Percentiles rank a stretch among this genome's conserved stretches.
These are phyloP conservation scores for Sanguinoderma infundibulare DNA, from an alignment of 1,284 basidiomycete species.

Conservation along the genomic window DNA sequence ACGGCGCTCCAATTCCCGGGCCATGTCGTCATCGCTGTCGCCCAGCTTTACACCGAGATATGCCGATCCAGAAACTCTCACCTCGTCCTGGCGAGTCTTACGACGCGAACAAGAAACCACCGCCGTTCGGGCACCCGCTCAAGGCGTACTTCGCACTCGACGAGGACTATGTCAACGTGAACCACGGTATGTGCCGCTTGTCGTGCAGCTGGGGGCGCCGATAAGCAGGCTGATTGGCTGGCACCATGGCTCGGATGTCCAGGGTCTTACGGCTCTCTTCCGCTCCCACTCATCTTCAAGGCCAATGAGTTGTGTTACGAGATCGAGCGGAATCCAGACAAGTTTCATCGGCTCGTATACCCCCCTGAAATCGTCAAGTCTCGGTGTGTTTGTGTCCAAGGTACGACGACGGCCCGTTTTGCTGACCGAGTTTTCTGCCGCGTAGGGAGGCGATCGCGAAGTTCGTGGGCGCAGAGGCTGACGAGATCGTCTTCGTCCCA, in stretches of 20 bases:
- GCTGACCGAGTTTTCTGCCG: neutral
- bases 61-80: conserved; percentile 3
- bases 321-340: conserved; percentile 67
- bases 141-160: conserved; percentile 64
- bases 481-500: conserved; percentile 70
- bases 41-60: neutral
- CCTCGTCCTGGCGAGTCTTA: conserved; percentile 28
- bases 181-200: conserved; percentile 51
- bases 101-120: conserved; percentile 37
- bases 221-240: neutral
- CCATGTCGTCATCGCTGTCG: neutral
- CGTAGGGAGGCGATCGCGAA: conserved; percentile 52
- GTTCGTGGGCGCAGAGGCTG: conserved; percentile 58
- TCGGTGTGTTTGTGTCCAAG: conserved; percentile 33
- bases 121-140: conserved; percentile 63
- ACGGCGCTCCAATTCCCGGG: neutral
- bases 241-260: neutral
- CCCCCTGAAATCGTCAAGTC: conserved; percentile 45
- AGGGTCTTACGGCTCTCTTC: conserved; percentile 76
- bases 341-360: conserved; percentile 56
- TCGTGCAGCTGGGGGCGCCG: neutral
- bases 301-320: conserved; percentile 48
- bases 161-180: conserved; percentile 65
- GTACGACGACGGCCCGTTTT: neutral
- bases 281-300: conserved; percentile 60